Evolutionary conservation across 2,329 filamentous ascomycete species (phyloP), one percentile per base, ranked within the genome.

Genomic region (Proliferodiscus dingleyae): DNA sequence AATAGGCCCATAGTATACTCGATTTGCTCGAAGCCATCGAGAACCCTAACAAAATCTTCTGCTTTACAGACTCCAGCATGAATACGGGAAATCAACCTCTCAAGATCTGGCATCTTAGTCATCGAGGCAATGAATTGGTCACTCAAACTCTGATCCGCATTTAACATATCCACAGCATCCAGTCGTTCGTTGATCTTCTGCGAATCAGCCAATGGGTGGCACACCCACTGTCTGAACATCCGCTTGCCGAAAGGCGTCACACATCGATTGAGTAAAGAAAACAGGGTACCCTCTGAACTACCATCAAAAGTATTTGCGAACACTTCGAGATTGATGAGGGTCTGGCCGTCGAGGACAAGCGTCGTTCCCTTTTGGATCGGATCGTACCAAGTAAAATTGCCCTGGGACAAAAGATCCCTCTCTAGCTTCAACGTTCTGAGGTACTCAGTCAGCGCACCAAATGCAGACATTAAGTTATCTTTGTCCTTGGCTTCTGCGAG

Each of bases 11-110:
- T 88, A 1, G 90, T 95, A 64, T 95, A 93, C 52, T 96, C 89
- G 37, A 98, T 97, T 66, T 96, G 91, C 69, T 97, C 93, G 57
- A 96, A 98, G 0, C 93, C 93, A 65, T 97, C 90, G 0, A 98
- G 73, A 0, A 97, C 91, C 38, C 83, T 86, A 37, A 97, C 81
- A 64, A 98, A 98, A 63, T 98, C 93, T 46, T 93, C 87, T 0
- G 89, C 80, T 61, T 83, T 88, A 69, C 90, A 96, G n/a, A 81
- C 81, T 1, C 88, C 87, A 1, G 93, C 93, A 60, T 98, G 93
- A 9, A 98, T 85, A 7, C 93, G 85, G 21, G 93, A 98, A 43
- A 97, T 94, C 37, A 97, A 77, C 30, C 93, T 79, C 66, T 98
- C 93, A 9, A 98, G 74, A 65, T 98, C 93, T 2, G 93, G 93